These are phyloP conservation scores for Serpula lacrymans DNA, from an alignment of 768 basidiomycete genomes.

Conservation along the genomic window DNA sequence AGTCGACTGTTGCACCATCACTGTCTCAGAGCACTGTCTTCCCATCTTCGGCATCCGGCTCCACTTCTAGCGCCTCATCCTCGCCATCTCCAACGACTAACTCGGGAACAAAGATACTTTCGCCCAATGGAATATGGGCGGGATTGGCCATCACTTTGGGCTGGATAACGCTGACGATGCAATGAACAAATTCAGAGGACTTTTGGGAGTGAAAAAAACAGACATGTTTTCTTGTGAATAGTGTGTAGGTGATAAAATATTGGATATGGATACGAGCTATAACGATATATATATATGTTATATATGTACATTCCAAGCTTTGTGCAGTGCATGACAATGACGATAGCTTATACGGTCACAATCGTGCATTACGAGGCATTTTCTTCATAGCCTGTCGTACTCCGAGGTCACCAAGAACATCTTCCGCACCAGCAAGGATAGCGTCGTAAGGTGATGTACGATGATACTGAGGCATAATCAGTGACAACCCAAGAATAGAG, in stretches of 20 bases:
- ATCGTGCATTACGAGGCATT: slow-evolving; percentile 52
- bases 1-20: neutral
- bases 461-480: slow-evolving; percentile 52
- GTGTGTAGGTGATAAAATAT: too few relatives aligned
- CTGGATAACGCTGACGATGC: too few relatives aligned
- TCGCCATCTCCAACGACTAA: neutral
- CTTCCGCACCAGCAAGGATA: slow-evolving; percentile 78
- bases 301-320: neutral
- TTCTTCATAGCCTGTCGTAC: slow-evolving; percentile 71
- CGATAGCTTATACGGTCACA: slow-evolving; percentile 30
- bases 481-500: neutral
- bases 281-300: too few relatives aligned
- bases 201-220: too few relatives aligned
- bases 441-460: slow-evolving; percentile 82
- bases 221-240: too few relatives aligned
- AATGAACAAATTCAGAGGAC: too few relatives aligned
- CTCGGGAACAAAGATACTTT: neutral
- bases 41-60: neutral
- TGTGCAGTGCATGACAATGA: too few relatives aligned
- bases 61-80: neutral
- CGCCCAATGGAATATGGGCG: neutral
- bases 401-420: slow-evolving; percentile 70
- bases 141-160: neutral
- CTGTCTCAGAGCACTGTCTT: neutral
- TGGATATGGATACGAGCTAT: too few relatives aligned